Conservation (phyloP, 1,284 basidiomycete genomes). For the Cutaneotrichosporon sp. region DNA sequence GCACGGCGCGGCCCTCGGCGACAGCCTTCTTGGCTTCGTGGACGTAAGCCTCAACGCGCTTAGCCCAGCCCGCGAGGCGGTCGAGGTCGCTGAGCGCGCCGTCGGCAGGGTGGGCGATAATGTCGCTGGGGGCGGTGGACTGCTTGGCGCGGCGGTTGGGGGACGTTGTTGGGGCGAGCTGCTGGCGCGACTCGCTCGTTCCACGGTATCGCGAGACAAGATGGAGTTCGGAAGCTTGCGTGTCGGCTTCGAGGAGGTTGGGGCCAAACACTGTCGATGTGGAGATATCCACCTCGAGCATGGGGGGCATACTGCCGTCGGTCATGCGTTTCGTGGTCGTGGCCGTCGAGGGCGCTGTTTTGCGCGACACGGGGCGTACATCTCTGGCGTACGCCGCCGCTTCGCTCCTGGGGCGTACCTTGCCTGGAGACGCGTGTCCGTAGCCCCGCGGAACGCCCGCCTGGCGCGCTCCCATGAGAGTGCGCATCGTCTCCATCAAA, state of each 20-base stretch:
- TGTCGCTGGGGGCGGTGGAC: slow-evolving; percentile 12
- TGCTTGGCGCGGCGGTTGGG: slow-evolving; percentile 14
- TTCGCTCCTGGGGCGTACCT: background rate
- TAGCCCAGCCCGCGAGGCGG: slow-evolving; percentile 43
- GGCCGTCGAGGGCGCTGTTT: no score
- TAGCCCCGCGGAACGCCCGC: background rate
- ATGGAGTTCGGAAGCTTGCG: background rate
- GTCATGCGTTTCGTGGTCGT: no score
- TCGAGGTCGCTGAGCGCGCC: slow-evolving; percentile 37
- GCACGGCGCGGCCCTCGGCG: slow-evolving; percentile 35
- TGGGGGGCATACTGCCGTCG: slow-evolving; percentile 1
- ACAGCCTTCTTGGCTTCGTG: slow-evolving; percentile 42
- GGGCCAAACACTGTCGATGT: background rate
- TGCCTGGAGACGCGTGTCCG: no score
- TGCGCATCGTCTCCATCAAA: slow-evolving; percentile 32
- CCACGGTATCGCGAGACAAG: slow-evolving; percentile 2
- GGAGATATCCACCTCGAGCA: slow-evolving; percentile 12
- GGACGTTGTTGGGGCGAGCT: background rate
- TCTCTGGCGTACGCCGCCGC: no score
- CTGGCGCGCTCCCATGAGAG: slow-evolving; percentile 26
- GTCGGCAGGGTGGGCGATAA: slow-evolving; percentile 19
- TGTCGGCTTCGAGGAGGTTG: background rate
- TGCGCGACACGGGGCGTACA: no score
- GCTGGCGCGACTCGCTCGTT: background rate
- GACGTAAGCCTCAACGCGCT: slow-evolving; percentile 44